These are phyloP conservation scores for Tetrapisispora nanseiensis DNA, from an alignment of 805 yeast species.

Conservation along the genomic window DNA sequence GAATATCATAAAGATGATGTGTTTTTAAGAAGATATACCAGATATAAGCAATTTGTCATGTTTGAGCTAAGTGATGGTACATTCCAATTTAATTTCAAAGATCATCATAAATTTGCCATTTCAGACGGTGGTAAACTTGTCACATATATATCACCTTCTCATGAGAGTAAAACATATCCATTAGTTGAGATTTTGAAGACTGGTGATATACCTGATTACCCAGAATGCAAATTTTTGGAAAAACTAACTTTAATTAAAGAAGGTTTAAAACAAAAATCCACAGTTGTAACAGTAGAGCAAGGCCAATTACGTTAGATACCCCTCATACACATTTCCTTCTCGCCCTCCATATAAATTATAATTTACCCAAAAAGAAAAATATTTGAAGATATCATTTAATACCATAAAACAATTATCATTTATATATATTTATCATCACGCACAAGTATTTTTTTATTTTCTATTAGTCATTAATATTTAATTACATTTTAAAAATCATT, in stretches of 20 bases:
- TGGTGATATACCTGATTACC: conserved; percentile 39
- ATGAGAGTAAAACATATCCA: conserved; percentile 60
- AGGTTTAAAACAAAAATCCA: conserved; percentile 40
- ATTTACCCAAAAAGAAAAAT: too few relatives aligned
- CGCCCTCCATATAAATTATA: not conserved
- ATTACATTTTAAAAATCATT: too few relatives aligned
- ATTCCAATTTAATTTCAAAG: conserved; percentile 86
- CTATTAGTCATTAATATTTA: too few relatives aligned
- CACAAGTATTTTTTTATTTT: too few relatives aligned
- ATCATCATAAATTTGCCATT: conserved; percentile 81
- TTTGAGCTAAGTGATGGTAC: conserved; percentile 85
- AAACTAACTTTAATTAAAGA: conserved; percentile 53
- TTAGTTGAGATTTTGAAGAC: conserved; percentile 38
- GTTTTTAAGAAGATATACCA: conserved; percentile 67
- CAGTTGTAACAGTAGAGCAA: conserved; percentile 20
- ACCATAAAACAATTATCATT: too few relatives aligned
- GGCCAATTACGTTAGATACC: conserved; percentile 4
- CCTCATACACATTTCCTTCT: not conserved
- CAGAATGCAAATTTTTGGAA: conserved; percentile 35
- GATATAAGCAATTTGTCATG: conserved; percentile 71
- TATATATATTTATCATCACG: too few relatives aligned
- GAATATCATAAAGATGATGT: conserved; percentile 46
- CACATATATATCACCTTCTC: conserved; percentile 72
- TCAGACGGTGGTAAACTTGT: conserved; percentile 67
- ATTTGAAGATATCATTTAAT: too few relatives aligned